Base-by-base conservation (phyloP, 108 stramenopile species). In the Nannochloropsis gaditana region DNA sequence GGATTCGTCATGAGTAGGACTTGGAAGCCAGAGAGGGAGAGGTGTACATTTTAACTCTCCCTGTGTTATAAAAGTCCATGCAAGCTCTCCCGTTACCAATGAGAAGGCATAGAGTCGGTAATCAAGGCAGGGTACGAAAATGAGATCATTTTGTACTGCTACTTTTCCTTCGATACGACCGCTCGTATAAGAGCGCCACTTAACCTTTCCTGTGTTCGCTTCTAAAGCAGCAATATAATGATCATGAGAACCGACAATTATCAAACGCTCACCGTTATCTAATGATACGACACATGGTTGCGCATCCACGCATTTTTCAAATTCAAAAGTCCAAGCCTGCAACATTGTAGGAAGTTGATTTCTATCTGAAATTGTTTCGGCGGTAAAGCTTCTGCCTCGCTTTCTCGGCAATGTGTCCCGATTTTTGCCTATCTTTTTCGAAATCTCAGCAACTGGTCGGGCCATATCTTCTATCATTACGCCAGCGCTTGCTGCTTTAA, bases 141-240 rank as follows among this genome's bases (percentile, higher is more conserved):
- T n/a, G 59, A 73, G 59, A 73, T 15, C 19, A 15, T n/a, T n/a
- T 73, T 73, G 59, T n/a, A 73, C 59, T n/a, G 59, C 59, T 73
- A n/a, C 59, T 73, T 73, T n/a, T 73, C 59, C 59, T 8, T 73
- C 59, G 59, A 73, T 73, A 73, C 59, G 59, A 73, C 59, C 59
- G 19, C n/a, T n/a, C n/a, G n/a, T n/a, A 0, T n/a, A 2, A 8
- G 59, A n/a, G 3, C 59, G 59, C 59, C 59, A 73, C 6, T 73
- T 15, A 15, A n/a, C 59, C 59, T 73, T 73, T 4, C 59, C 59
- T 15, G 59, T 73, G 19, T 3, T 73, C 59, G n/a, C 15, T 15
- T 73, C 59, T 2, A 73, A n/a, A 73, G 59, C 59, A n/a, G 8
- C 59, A n/a, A 73, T n/a, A 2, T 4, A 2, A 73, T 73, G 59